phyloP scores from a whole-genome alignment of 139 green algal genomes.

The Micromonas commoda region DNA sequence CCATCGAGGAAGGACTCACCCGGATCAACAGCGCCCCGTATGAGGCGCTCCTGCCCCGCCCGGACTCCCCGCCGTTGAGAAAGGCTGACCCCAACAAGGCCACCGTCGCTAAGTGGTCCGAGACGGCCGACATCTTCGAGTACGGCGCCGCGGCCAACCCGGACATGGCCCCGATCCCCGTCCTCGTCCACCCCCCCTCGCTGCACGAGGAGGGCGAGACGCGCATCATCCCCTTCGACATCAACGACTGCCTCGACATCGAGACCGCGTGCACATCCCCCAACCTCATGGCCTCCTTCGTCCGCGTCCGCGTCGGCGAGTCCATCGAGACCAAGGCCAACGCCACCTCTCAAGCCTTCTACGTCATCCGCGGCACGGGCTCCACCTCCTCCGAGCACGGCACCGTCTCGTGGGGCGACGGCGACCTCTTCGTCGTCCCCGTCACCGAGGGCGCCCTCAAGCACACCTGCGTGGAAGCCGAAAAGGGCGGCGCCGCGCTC shows the following conservation, averaged over 20 bases:
- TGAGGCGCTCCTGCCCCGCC: too few relatives aligned
- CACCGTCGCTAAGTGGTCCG: too few relatives aligned
- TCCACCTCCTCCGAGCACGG: constrained; percentile 15
- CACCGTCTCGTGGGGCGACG: constrained; percentile 21
- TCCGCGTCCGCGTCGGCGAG: constrained; percentile 32
- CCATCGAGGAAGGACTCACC: too few relatives aligned
- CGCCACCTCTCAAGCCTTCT: constrained; percentile 42
- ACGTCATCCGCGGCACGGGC: constrained; percentile 34
- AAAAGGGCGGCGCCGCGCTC: constrained; percentile 31
- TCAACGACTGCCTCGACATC: constrained; percentile 22
- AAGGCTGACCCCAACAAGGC: too few relatives aligned
- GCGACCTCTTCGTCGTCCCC: constrained; percentile 42
- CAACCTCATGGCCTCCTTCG: constrained; percentile 39
- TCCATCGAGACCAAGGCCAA: constrained; percentile 21
- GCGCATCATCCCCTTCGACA: constrained; percentile 29
- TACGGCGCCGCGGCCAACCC: constrained; percentile 27
- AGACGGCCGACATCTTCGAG: constrained; percentile 21
- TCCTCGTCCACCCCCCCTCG: constrained; percentile 23
- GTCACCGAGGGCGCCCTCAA: neutral
- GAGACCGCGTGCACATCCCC: constrained; percentile 11
- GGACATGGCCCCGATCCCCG: constrained; percentile 21
- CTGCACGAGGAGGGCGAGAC: constrained; percentile 24
- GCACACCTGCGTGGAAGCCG: constrained; percentile 14
- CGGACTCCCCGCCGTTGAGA: too few relatives aligned
- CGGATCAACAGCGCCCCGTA: too few relatives aligned